Evolutionary conservation across 1,139 yeast species (phyloP), one percentile per base, ranked within the genome.

Genomic region (Meyerozyma carpophila): DNA sequence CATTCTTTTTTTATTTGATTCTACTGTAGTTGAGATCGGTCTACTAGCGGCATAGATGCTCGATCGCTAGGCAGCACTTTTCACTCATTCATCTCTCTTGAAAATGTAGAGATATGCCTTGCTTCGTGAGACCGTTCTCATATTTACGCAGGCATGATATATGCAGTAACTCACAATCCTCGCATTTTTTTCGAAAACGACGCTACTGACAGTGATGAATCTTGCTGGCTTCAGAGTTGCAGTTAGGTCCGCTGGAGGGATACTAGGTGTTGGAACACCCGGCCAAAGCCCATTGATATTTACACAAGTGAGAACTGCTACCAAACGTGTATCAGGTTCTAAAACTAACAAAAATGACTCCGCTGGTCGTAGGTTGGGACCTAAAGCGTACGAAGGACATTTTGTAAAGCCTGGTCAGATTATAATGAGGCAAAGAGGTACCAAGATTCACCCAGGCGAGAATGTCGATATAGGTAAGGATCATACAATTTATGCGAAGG

Each of bases 401-500:
- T 66, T 63, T 44, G 85, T 58, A 55, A 74, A 77, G 43, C 81
- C 88, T 0, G 98, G 98, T n/a, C 87, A 90, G 58, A 91, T 93
- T 54, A 75, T 93, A 39, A 81, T 88, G 82, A 81, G 98, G 64
- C 99, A 93, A 61, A 79, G 98, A 62, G 99, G 99, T 58, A 90
- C 98, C n/a, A 84, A 80, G 56, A 86, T 91, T 61, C 95, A 82
- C 58, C 98, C 98, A 0, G 99, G 99, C 38, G 95, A 87, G 53
- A 91, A 93, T 55, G 84, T 81, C 28, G 88, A 86, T 16, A 86
- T 93, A 50, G 98, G 99, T 51, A 83, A 81, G 54, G 98, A 93
- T 62, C 98, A 91, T 62, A 93, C 98, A 3, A 79, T 93, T 32
- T 90, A 75, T 66, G 97, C 98, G 2, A 61, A 75, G 39, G 98